phyloP scores from a whole-genome alignment of 306 rosid species.

The Casuarina glauca region DNA sequence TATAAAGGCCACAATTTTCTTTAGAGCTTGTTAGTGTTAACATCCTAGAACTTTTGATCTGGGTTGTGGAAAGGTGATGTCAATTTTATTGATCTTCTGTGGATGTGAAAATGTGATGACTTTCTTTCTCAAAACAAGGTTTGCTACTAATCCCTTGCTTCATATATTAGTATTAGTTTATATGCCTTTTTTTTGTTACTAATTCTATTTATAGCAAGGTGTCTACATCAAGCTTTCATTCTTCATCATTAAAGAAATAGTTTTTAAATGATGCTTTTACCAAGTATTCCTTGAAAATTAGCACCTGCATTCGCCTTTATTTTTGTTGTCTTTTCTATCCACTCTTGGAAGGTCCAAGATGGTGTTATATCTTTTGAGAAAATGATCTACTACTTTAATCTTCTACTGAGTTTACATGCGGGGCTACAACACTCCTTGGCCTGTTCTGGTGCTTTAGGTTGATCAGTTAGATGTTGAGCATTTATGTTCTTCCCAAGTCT shows the following conservation, averaged over 20 bases:
- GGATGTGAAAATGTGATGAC: neutral
- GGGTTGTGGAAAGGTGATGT: neutral
- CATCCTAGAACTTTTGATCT: constrained; percentile 2
- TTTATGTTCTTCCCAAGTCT: neutral
- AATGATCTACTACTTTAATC: neutral
- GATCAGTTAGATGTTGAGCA: neutral
- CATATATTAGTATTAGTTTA: neutral
- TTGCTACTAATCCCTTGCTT: neutral
- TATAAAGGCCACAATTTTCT: neutral
- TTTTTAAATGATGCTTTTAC: neutral
- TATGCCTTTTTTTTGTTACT: neutral
- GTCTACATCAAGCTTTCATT: neutral
- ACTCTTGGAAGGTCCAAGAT: constrained; percentile 1
- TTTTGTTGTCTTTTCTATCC: neutral
- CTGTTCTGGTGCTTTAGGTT: neutral
- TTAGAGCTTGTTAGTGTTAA: neutral
- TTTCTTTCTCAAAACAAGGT: neutral
- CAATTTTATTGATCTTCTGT: neutral
- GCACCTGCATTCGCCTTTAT: neutral
- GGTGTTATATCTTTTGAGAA: neutral
- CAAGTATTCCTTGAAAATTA: neutral
- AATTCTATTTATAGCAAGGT: neutral
- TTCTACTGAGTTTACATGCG: neutral
- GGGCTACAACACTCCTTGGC: neutral
- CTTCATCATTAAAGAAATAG: neutral